A percentile compares a stretch with the other conserved stretches of the same genome.
These are phyloP conservation scores for Candida pseudoglaebosa DNA, from an alignment of 805 yeast genomes.

Conservation along the genomic window DNA sequence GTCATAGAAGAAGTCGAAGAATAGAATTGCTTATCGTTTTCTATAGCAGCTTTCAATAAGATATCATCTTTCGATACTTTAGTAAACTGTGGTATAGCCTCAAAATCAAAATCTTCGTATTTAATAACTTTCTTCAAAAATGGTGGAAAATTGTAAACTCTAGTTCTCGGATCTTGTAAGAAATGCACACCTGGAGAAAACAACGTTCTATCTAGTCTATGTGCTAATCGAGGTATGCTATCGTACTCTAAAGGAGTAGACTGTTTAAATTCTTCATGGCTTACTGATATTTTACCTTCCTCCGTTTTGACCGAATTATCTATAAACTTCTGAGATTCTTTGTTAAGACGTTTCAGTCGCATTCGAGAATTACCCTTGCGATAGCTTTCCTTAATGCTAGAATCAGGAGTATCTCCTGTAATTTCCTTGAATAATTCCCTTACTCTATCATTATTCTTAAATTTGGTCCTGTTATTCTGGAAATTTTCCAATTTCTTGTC, in stretches of 20 bases:
- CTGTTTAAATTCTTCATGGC: conserved; percentile 10
- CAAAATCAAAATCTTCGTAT: conserved; percentile 63
- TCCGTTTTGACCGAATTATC: neutral
- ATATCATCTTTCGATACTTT: conserved; percentile 63
- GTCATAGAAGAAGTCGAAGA: conserved; percentile 93
- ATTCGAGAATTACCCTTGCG: too few relatives aligned
- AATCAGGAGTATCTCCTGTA: too few relatives aligned
- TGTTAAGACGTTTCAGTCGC: too few relatives aligned
- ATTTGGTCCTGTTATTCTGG: too few relatives aligned
- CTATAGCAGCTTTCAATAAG: conserved; percentile 46
- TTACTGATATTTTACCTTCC: conserved; percentile 4
- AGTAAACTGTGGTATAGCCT: conserved; percentile 51
- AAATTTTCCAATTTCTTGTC: too few relatives aligned
- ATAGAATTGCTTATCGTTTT: conserved; percentile 40
- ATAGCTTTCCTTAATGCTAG: too few relatives aligned
- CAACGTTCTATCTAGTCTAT: conserved; percentile 65
- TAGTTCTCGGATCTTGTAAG: conserved; percentile 72
- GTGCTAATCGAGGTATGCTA: conserved; percentile 55
- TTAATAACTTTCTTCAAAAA: conserved; percentile 56
- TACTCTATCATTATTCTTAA: too few relatives aligned
- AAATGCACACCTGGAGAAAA: conserved; percentile 82
- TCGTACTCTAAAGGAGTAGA: conserved; percentile 15
- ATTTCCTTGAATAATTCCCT: too few relatives aligned
- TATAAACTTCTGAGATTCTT: neutral
- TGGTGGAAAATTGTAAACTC: conserved; percentile 66